Evolutionary conservation across 192 early-diverging fungal genomes (phyloP), one percentile per base, ranked within the genome.

Genomic region (Geranomyces michiganensis): DNA sequence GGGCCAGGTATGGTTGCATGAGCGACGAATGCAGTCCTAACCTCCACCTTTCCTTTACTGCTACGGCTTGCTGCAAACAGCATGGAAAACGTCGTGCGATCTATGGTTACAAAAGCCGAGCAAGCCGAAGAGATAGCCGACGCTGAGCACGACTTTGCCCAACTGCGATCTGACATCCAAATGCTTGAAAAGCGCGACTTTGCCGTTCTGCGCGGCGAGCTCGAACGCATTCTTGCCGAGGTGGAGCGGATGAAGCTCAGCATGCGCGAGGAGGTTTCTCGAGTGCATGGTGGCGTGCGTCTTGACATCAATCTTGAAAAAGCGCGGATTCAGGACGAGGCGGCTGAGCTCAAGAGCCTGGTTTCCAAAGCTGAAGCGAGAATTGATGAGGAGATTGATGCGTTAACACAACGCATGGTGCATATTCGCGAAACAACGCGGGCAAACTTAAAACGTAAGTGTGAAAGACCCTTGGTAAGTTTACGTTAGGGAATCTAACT

Each of bases 281-380:
- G 91, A 13, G 90, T 91, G 19, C 93, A 97, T 76, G 92, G 91
- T 0, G 87, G 89, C 5, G 91, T 94, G 0, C 75, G 91, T 27
- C 78, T 97, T 64, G 95, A 97, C 63, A 77, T 95, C 71, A 94
- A 92, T 65, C 72, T 97, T 74, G 95, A 97, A 68, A 97, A 95
- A 76, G 92, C 92, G 14, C 65, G 95, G 14, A 92, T 94, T 24
- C 82, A 91, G 21, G 90, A 92, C 68, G 93, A 94, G 81, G 80
- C 91, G 26, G 87, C 84, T 30, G 82, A 63, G 30, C 59, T 83
- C 53, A 68, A 58, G 22, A 64, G 72, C 10, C 27, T 75, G 48
- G 73, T 83, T 13, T 21, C 26, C 14, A 65, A 73, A 41, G 75
- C 78, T 1, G 80, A 78, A 56, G 65, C 24, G 56, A 51, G 74